Base-by-base conservation (phyloP, 2,329 filamentous ascomycete species). In the Neonectria ditissima region DNA sequence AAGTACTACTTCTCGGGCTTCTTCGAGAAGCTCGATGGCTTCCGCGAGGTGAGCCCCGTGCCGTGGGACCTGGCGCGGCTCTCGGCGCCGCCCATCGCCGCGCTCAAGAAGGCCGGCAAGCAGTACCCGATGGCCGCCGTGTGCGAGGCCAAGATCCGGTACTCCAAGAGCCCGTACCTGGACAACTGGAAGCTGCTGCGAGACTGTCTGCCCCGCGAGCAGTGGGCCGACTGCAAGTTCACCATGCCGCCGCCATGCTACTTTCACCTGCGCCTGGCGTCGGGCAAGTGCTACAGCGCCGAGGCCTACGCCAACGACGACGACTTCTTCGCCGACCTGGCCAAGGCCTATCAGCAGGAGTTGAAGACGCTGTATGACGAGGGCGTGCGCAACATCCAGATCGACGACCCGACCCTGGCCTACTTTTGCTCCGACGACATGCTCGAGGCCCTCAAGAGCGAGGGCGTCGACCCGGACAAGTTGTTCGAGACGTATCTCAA, bases 381-480 rank as follows among this genome's bases (percentile, higher is more conserved):
- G 55, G 86, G 86, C 22, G 80, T 85, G 66, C 80, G 86, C 26
- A 87, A 87, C 67, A 78, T 87, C 26, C 87, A 88, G 74, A 87
- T 87, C 50, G 87, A 89, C 64, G 87, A 89, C 73, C 87, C 87
- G n/a, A 87, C 88, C 53, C 79, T 91, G 52, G 86, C 79, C 3
- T 84, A 91, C 76, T 92, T 92, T 77, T 92, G 89, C 79, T 89
- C 87, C 5, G 86, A 91, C 39, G 87, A 87, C 65, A 91, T 91
- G 87, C 79, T 89, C 16, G 79, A 82, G 59, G 87, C 87, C 28
- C 87, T 82, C 60, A 73, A 83, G 79, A 81, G 85, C 59, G 83
- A 84, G 22, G 90, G 91, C 68, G 80, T 84, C 45, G 83, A 88
- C 18, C 83, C 89, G 13, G 88, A 91, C 39, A 85, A 87, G 65